These are phyloP conservation scores for Penicillium nucicola DNA, from an alignment of 495 filamentous ascomycete species.

Conservation along the genomic window DNA sequence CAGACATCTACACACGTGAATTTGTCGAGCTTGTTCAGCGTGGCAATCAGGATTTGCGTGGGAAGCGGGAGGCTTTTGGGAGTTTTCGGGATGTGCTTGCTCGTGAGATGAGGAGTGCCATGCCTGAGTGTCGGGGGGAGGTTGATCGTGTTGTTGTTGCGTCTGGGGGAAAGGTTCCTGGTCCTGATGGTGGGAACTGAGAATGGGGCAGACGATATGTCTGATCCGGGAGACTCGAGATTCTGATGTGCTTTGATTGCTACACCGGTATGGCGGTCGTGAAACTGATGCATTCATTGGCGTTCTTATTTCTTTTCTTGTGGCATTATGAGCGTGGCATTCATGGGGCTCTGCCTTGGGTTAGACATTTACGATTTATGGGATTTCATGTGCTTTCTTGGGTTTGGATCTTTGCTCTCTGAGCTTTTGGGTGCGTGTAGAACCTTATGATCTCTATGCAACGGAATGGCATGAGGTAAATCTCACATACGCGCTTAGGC, in stretches of 20 bases:
- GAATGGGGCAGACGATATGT: too few relatives aligned
- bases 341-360: neutral
- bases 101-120: conserved; percentile 68
- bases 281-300: conserved; percentile 1
- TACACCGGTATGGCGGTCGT: neutral
- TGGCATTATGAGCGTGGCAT: neutral
- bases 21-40: conserved; percentile 89
- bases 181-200: conserved; percentile 3
- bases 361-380: too few relatives aligned
- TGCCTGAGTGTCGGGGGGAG: conserved; percentile 74
- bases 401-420: too few relatives aligned
- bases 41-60: conserved; percentile 79
- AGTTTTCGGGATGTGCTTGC: conserved; percentile 79
- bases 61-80: conserved; percentile 77
- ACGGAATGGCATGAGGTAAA: too few relatives aligned
- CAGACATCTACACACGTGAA: conserved; percentile 96
- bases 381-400: too few relatives aligned
- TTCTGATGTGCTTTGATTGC: neutral
- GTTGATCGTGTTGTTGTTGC: conserved; percentile 58
- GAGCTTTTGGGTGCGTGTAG: too few relatives aligned
- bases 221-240: neutral
- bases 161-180: conserved; percentile 25
- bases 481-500: too few relatives aligned
- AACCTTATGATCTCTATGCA: too few relatives aligned
- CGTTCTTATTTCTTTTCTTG: neutral